These are phyloP conservation scores for Fusarium torulosum DNA, from an alignment of 2,329 filamentous ascomycete species.

Conservation along the genomic window DNA sequence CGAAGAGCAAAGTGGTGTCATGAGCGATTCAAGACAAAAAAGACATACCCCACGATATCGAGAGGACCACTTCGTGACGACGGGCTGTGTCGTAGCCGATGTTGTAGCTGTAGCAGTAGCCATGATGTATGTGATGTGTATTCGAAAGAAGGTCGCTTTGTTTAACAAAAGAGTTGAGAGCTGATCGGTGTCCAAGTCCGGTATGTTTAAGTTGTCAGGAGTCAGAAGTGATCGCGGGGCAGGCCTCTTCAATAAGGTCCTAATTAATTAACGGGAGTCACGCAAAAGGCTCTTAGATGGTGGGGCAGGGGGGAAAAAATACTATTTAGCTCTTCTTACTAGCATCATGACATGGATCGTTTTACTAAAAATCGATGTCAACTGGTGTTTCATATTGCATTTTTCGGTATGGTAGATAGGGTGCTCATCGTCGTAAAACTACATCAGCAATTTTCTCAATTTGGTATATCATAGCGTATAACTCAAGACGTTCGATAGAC, in stretches of 20 bases:
- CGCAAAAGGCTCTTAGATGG: slow-evolving; percentile 28
- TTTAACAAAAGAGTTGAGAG: neutral
- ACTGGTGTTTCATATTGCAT: no score
- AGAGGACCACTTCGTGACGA: slow-evolving; percentile 69
- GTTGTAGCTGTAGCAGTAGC: slow-evolving; percentile 39
- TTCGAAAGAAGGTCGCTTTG: neutral
- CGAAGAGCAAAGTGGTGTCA: slow-evolving; percentile 12
- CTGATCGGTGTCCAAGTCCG: neutral
- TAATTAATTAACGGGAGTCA: slow-evolving; percentile 13
- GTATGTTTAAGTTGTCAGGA: slow-evolving; percentile 13
- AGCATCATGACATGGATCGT: slow-evolving; percentile 28
- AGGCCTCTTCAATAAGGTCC: slow-evolving; percentile 8
- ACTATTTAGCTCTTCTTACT: slow-evolving; percentile 11
- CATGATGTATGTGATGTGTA: slow-evolving; percentile 31
- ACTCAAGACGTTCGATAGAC: neutral
- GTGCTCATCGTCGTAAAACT: no score
- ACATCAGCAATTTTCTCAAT: neutral
- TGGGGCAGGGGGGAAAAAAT: slow-evolving; percentile 23
- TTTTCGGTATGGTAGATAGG: no score
- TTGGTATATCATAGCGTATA: no score
- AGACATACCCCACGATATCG: slow-evolving; percentile 71
- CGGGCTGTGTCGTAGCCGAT: slow-evolving; percentile 52
- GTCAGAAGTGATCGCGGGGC: slow-evolving; percentile 39
- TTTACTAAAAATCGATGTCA: neutral
- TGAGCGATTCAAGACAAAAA: slow-evolving; percentile 14